Base-by-base conservation (phyloP, 345 rosid genomes). In the Brassica incana region DNA sequence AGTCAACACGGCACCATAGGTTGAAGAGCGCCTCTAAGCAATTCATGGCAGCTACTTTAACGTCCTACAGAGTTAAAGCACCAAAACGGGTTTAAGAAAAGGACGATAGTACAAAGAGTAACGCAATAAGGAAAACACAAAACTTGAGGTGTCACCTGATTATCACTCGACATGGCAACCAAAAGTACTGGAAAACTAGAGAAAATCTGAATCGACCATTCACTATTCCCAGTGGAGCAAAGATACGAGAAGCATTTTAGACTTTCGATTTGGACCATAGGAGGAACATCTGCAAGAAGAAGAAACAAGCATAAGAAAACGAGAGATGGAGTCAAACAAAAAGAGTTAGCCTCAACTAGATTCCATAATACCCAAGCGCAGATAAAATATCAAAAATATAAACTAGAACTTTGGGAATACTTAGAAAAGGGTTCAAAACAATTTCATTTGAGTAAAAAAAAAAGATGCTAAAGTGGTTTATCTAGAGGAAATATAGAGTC, bases 201-300 rank as follows among this genome's bases (percentile, higher is more conserved):
- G 30, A 95, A 82, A 77, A 90, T 88, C 73, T 91, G 88, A 78
- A 82, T 72, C 54, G 78, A 77, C 84, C 90, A 75, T 76, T 86
- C 79, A 72, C 77, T 90, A 76, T 89, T 85, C 3, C 87, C 79
- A 72, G 82, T 86, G 36, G 77, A 38, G 86, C 97, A 93, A 58
- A 95, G 94, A 80, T 85, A 85, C 20, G 84, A 69, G 80, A 89
- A 85, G 68, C 93, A 91, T 69, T 80, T 88, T 69, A 95, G 96
- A 84, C 91, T 86, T 85, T 93, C 94, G 27, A 91, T 86, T 79
- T 88, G 96, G 71, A 88, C 94, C 11, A 78, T 64, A 76, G 67
- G 56, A n/a, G 91, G 82, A 83, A 85, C 81, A 84, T 81, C 99
- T 95, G 91, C 83, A 84, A 85, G 72, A 81, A 58, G 64, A 74